phyloP scores from a whole-genome alignment of 208 protist species.

The Leishmania major region DNA sequence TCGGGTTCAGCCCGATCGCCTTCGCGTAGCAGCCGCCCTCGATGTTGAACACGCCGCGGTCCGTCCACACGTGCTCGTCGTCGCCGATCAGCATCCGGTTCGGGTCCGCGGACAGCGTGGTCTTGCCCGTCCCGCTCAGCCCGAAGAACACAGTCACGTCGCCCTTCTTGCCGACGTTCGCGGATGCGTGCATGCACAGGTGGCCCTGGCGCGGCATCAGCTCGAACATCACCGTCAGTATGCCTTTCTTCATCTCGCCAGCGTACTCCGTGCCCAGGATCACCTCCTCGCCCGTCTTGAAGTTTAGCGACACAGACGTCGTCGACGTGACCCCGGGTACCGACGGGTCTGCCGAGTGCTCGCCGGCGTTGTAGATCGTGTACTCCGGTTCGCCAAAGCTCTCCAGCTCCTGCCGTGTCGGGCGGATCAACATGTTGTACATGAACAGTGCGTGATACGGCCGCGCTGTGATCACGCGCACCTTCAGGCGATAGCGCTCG shows the following conservation, averaged over 20 bases:
- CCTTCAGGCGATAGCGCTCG: slow-evolving; percentile 92
- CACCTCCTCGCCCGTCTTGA: slow-evolving; percentile 89
- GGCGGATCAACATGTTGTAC: slow-evolving; percentile 96
- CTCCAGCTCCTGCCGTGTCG: slow-evolving; percentile 88
- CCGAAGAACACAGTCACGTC: slow-evolving; percentile 92
- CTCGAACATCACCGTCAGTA: slow-evolving; percentile 97
- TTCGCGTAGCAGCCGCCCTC: slow-evolving; percentile 95
- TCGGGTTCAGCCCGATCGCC: slow-evolving; percentile 84
- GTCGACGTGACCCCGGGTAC: slow-evolving; percentile 82
- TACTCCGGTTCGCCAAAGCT: slow-evolving; percentile 96
- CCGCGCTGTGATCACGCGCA: slow-evolving; percentile 90
- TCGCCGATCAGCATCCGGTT: slow-evolving; percentile 88
- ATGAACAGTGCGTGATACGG: slow-evolving; percentile 98
- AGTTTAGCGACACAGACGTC: slow-evolving; percentile 85
- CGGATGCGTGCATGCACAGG: slow-evolving; percentile 93
- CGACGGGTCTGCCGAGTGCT: slow-evolving; percentile 88
- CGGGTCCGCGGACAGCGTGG: slow-evolving; percentile 92
- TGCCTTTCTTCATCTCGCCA: slow-evolving; percentile 99
- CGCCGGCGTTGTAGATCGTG: slow-evolving; percentile 95
- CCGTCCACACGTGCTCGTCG: slow-evolving; percentile 94
- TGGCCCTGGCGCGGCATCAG: slow-evolving; percentile 92
- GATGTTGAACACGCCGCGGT: slow-evolving; percentile 92
- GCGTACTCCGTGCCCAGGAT: slow-evolving; percentile 97
- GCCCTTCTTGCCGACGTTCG: slow-evolving; percentile 88
- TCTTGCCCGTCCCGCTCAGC: slow-evolving; percentile 93